Evolutionary conservation across 2,329 filamentous ascomycete genomes (phyloP), one percentile per base, ranked within the genome.

Genomic region (Neobulgaria alba): DNA sequence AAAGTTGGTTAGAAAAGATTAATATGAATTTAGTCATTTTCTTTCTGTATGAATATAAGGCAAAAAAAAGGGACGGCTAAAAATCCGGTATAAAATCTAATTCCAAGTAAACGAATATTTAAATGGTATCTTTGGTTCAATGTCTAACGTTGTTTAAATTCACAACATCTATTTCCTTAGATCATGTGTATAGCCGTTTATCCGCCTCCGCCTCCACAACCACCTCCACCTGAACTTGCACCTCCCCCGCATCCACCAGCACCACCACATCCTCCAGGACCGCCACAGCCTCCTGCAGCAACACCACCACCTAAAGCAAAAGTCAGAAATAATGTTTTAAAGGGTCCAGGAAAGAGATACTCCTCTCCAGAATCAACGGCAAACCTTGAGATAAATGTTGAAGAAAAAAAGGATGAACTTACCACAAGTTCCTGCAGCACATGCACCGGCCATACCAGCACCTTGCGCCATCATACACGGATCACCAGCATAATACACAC

Each of bases 401-500:
- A n/a, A n/a, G n/a, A 26, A 26, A 26, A 12, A 26, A 26, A 26
- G 23, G 7, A 12, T 26, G 12, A 26, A 26, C 23, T 26, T 26
- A 26, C 23, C 64, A 48, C 74, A 78, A 1, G 67, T 74, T 0
- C 72, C 75, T 2, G 56, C 55, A 3, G 61, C 63, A 49, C 68
- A 75, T 3, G 53, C 60, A 0, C 63, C 70, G 23, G 61, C 61
- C 5, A 50, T 57, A 0, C 67, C 68, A 2, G 48, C 44, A 0
- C 63, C 64, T 2, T 48, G 43, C 10, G 51, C 41, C 45, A 62
- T 59, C 4, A 54, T 48, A 3, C 62, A 61, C 0, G 70, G 68
- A 38, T 66, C 62, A 5, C 61, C 64, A 2, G 61, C 67, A 36
- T 65, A 67, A 49, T 75, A 75, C 33, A 71, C 50, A 2, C 60